These are phyloP conservation scores for Cardamine resedifolia DNA, from an alignment of 345 rosid species.

Conservation along the genomic window DNA sequence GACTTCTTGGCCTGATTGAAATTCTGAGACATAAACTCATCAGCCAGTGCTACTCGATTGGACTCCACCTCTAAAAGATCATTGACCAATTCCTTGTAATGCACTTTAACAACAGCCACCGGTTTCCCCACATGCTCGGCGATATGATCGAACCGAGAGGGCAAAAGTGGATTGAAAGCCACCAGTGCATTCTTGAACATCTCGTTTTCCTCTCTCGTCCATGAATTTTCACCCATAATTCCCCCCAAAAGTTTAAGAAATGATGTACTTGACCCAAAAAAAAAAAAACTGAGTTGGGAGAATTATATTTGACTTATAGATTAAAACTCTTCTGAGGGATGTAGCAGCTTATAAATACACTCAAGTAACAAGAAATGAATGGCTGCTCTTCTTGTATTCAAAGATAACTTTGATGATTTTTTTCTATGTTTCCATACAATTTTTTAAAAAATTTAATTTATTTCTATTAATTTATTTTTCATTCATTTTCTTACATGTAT, in stretches of 20 bases:
- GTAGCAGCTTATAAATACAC: not conserved
- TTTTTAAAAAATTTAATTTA: not conserved
- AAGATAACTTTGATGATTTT: not conserved
- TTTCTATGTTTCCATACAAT: not conserved
- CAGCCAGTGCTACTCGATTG: not conserved
- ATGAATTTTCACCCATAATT: conserved; percentile 8
- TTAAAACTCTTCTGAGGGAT: not conserved
- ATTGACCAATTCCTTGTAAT: conserved; percentile 17
- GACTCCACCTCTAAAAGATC: conserved; percentile 9
- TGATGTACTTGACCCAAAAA: not conserved
- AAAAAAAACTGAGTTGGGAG: not conserved
- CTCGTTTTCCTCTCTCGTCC: conserved; percentile 24
- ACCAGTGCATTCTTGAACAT: not conserved
- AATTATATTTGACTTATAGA: not conserved
- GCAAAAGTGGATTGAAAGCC: not conserved
- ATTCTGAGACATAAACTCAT: not conserved
- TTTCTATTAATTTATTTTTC: not conserved
- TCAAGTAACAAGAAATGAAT: not conserved
- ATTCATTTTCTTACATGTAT: not conserved
- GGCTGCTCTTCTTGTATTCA: not conserved
- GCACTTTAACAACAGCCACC: not conserved
- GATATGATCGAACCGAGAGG: not conserved
- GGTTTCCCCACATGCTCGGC: not conserved
- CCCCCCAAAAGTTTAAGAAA: not conserved
- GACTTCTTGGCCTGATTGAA: not conserved